Percentiles rank a stretch among this genome's conserved stretches.
These are phyloP conservation scores for Rusavskia elegans DNA, from an alignment of 495 filamentous ascomycete species.

Conservation along the genomic window DNA sequence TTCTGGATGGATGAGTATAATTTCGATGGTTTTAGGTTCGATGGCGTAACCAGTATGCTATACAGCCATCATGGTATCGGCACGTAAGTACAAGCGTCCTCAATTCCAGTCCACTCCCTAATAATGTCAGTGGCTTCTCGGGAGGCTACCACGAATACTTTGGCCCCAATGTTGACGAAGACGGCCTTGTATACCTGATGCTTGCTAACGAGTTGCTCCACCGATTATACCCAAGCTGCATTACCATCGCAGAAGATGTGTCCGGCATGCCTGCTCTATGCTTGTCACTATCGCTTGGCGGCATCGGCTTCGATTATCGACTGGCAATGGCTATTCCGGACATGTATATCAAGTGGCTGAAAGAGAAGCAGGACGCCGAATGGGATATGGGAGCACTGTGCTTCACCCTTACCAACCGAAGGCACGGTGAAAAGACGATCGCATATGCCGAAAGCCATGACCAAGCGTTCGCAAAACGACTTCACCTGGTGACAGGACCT, in stretches of 20 bases:
- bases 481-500: neutral
- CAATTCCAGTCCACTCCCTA: constrained; percentile 5
- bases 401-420: constrained; percentile 77
- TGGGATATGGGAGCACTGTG: constrained; percentile 83
- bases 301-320: constrained; percentile 92
- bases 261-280: constrained; percentile 96
- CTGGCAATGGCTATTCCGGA: constrained; percentile 97
- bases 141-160: constrained; percentile 99
- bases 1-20: constrained; percentile 99
- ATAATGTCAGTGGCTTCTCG: constrained; percentile 63
- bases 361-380: constrained; percentile 79
- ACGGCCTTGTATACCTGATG: constrained; percentile 90
- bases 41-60: constrained; percentile 96
- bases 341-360: constrained; percentile 97
- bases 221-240: constrained; percentile 62
- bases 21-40: constrained; percentile 95
- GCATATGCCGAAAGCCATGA: constrained; percentile 96
- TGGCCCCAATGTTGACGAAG: constrained; percentile 79
- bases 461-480: constrained; percentile 62
- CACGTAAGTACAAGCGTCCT: constrained; percentile 48
- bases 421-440: constrained; percentile 96
- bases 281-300: constrained; percentile 67
- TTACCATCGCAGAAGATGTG: constrained; percentile 93
- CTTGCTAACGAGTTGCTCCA: constrained; percentile 96
- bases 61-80: constrained; percentile 94